Evolutionary conservation across 2,329 filamentous ascomycete genomes (phyloP).

Genomic region (Aspergillus novoparasiticus): DNA sequence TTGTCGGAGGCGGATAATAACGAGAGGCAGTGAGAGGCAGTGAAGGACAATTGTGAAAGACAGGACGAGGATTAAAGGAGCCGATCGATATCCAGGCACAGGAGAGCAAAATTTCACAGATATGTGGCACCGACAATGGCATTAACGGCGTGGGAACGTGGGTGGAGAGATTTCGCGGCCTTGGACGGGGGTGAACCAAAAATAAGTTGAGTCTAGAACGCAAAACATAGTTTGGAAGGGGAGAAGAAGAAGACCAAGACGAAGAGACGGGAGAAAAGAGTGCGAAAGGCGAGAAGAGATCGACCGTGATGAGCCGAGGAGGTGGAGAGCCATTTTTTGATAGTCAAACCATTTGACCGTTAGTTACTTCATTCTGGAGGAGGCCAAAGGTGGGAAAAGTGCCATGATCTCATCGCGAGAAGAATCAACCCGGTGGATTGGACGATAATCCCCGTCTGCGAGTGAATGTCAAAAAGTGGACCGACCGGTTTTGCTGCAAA

Average conservation of each 20-base stretch:
- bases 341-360: neutral
- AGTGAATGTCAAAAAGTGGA: neutral
- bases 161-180: constrained; percentile 9
- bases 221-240: neutral
- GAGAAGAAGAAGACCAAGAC: neutral
- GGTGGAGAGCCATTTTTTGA: neutral
- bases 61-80: neutral
- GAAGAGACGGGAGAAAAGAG: neutral
- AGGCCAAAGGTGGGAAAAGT: neutral
- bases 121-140: constrained; percentile 6
- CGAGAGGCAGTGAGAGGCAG: neutral
- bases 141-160: constrained; percentile 7
- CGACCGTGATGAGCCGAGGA: neutral
- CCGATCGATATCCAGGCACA: constrained; percentile 4
- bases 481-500: neutral
- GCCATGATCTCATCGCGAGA: constrained; percentile 1
- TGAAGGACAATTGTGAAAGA: neutral
- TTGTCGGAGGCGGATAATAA: neutral
- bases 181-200: constrained; percentile 15
- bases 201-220: constrained; percentile 20
- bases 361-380: neutral
- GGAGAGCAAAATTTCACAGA: constrained; percentile 1
- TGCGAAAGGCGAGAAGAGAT: neutral
- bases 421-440: neutral
- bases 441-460: neutral